Conservation (phyloP, 2,329 filamentous ascomycete species). For the Epichloe elymi region DNA sequence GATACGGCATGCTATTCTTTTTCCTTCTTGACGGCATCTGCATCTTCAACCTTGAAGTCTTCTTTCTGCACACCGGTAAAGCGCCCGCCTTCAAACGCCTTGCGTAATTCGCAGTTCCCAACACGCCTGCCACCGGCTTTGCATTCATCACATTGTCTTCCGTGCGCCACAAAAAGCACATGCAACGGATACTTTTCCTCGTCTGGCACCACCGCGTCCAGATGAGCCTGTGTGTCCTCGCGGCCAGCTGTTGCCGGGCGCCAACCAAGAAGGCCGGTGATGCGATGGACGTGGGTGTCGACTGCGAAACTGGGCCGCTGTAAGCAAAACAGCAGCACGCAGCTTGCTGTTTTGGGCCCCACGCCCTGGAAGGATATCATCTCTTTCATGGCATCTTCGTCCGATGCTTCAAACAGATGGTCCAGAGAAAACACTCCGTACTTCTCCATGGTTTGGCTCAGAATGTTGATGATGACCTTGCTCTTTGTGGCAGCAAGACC, state of each 20-base stretch:
- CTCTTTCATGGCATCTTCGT: conserved; percentile 36
- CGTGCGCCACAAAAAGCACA: conserved; percentile 36
- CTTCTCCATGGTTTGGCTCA: conserved; percentile 44
- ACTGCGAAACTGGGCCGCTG: conserved; percentile 35
- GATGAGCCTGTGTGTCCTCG: conserved; percentile 35
- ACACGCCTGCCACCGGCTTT: conserved; percentile 27
- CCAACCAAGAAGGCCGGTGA: conserved; percentile 37
- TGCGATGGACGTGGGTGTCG: conserved; percentile 38
- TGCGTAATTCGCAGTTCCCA: conserved; percentile 28
- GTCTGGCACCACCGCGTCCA: conserved; percentile 34
- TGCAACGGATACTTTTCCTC: conserved; percentile 38
- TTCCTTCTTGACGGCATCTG: neutral
- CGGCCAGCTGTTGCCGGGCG: conserved; percentile 25
- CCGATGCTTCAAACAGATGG: conserved; percentile 28
- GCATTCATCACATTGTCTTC: conserved; percentile 31
- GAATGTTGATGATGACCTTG: conserved; percentile 54
- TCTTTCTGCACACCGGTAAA: conserved; percentile 9
- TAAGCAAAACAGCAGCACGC: conserved; percentile 39
- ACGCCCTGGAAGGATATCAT: conserved; percentile 37
- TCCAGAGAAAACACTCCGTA: conserved; percentile 34
- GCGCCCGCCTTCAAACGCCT: conserved; percentile 21
- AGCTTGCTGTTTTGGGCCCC: conserved; percentile 41
- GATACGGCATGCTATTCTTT: neutral
- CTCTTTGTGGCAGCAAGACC: conserved; percentile 63
- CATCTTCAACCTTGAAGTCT: neutral